Evolutionary conservation across 306 rosid species (phyloP).

Genomic region (Luffa aegyptiaca): DNA sequence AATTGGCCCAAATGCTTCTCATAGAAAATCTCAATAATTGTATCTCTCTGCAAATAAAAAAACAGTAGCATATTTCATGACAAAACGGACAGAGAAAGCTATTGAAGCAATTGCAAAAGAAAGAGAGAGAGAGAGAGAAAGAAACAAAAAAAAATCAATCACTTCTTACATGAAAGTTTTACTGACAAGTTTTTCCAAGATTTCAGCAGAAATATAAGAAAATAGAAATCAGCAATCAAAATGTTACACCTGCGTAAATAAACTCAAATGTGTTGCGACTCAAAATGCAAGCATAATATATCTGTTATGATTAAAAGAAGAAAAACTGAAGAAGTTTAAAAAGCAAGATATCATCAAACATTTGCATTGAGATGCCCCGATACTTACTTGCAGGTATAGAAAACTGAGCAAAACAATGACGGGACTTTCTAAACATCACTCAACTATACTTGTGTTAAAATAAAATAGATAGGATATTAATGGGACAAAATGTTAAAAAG

Average conservation of each 20-base stretch:
- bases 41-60: conserved; percentile 57
- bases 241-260: conserved; percentile 35
- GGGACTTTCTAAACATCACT: neutral
- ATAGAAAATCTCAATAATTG: conserved; percentile 78
- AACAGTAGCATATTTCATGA: conserved; percentile 13
- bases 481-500: neutral
- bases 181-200: conserved; percentile 42
- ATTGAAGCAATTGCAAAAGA: conserved; percentile 4
- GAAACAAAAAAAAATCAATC: conserved; percentile 8
- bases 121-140: neutral
- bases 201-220: conserved; percentile 47
- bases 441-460: neutral
- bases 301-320: neutral
- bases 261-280: conserved; percentile 22
- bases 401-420: neutral
- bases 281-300: conserved; percentile 16
- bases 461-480: neutral
- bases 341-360: neutral
- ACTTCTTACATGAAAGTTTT: conserved; percentile 34
- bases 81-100: conserved; percentile 5
- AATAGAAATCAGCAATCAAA: conserved; percentile 42
- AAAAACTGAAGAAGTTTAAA: neutral
- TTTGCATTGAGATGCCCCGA: neutral
- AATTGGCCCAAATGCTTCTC: conserved; percentile 86
- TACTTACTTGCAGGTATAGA: neutral